Evolutionary conservation across 495 filamentous ascomycete genomes (phyloP), one percentile per base, ranked within the genome.

Genomic region (Aspergillus conjunctus): DNA sequence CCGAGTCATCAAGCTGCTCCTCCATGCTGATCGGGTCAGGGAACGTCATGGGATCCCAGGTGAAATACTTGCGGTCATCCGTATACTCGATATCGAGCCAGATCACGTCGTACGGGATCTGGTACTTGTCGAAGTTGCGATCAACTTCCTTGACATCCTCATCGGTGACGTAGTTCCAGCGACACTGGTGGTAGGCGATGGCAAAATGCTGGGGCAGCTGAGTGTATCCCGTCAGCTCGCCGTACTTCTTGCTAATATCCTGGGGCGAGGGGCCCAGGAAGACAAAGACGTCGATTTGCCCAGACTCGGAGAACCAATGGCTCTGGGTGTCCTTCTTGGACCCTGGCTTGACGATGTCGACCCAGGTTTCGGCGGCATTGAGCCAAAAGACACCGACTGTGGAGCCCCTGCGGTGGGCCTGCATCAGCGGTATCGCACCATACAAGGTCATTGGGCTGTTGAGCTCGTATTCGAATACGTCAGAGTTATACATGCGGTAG

Each of bases 401-500:
- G 1, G 93, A 97, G 67, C 88, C 86, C 71, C 94, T 93, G 66
- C 88, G 88, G 64, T 97, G 93, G 17, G 94, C 94, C 73, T 97
- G 93, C 92, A 98, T 96, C 64, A 97, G 87, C 18, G 94, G 94
- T 66, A 98, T 98, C 8, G 91, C 75, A 51, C 94, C 94, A 69
- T 98, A 98, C 20, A 98, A 78, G n/a, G 94, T 97, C 94, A 98
- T 98, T 2, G 94, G 92, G 73, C 91, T 97, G 73, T 97, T 88
- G 65, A 95, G 85, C 65, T 95, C 88, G 72, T 98, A 98, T 74
- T 98, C 94, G 66, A 98, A 98, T 17, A 98, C 93, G 72, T 98
- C 94, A 8, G 90, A 80, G 69, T 98, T 98, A 76, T 97, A 98
- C 66, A 98, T 72, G 45, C 95, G 85, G 77, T 98, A 98, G n/a